Evolutionary conservation across 257 asterid species (phyloP).

Genomic region (Apocynum venetum): DNA sequence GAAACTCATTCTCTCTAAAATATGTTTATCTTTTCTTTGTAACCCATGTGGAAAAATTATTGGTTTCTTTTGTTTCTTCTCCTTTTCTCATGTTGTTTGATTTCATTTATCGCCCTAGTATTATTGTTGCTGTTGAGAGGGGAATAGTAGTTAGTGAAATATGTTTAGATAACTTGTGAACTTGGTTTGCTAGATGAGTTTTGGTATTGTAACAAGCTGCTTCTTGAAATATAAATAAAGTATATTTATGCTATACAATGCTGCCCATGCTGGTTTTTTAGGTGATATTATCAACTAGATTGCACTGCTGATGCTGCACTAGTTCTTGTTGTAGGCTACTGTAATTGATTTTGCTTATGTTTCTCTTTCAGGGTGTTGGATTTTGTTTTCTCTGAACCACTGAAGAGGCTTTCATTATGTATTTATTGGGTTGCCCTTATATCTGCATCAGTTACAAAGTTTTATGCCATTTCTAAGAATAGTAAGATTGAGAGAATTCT

Average conservation of each 20-base stretch:
- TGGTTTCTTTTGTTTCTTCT: neutral
- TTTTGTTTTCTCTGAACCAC: constrained; percentile 78
- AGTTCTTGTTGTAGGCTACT: neutral
- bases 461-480: constrained; percentile 73
- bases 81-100: neutral
- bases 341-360: constrained; percentile 12
- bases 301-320: neutral
- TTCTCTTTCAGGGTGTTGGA: constrained; percentile 57
- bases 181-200: neutral
- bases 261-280: neutral
- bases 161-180: neutral
- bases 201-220: neutral
- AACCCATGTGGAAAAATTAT: neutral
- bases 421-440: constrained; percentile 74
- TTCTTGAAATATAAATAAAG: neutral
- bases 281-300: neutral
- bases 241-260: neutral
- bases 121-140: too few species aligned
- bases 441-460: constrained; percentile 59
- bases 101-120: neutral
- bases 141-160: neutral
- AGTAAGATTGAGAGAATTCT: constrained; percentile 88
- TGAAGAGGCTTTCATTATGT: constrained; percentile 68
- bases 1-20: neutral
- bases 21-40: neutral